A percentile compares a stretch with the other conserved stretches of the same genome.
Conservation (phyloP, 768 basidiomycete species). For the Mycena metata region DNA sequence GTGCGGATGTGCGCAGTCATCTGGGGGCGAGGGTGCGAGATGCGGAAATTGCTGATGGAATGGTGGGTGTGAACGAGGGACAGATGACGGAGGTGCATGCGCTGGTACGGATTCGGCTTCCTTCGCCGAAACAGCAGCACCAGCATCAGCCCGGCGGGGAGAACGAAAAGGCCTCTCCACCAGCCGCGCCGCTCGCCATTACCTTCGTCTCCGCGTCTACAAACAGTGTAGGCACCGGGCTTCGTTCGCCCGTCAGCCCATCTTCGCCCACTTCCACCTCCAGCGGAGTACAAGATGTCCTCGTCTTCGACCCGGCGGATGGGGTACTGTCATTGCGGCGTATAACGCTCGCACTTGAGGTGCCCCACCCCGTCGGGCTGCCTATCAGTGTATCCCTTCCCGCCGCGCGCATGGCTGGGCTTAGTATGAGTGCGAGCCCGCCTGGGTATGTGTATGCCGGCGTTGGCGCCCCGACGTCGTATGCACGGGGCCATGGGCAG, state of each 20-base stretch:
- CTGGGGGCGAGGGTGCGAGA: conserved; percentile 71
- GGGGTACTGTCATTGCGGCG: conserved; percentile 69
- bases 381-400: conserved; percentile 71
- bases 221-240: conserved; percentile 23
- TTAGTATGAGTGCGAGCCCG: conserved; percentile 58
- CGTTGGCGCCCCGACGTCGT: conserved; percentile 50
- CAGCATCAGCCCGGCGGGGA: background rate
- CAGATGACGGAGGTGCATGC: conserved; percentile 66
- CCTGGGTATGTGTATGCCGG: conserved; percentile 59
- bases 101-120: conserved; percentile 63
- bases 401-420: conserved; percentile 54
- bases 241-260: conserved; percentile 37
- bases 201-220: conserved; percentile 63
- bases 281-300: conserved; percentile 72
- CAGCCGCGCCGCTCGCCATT: conserved; percentile 64
- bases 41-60: conserved; percentile 30
- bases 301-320: conserved; percentile 75
- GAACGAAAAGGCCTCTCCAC: conserved; percentile 5
- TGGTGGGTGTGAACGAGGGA: background rate
- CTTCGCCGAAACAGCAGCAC: background rate
- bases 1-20: conserved; percentile 72
- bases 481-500: conserved; percentile 45
- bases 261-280: conserved; percentile 26
- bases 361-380: conserved; percentile 43
- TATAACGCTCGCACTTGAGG: conserved; percentile 57